These are phyloP conservation scores for Colletotrichum lupini DNA, from an alignment of 2,329 filamentous ascomycete genomes.

Conservation along the genomic window DNA sequence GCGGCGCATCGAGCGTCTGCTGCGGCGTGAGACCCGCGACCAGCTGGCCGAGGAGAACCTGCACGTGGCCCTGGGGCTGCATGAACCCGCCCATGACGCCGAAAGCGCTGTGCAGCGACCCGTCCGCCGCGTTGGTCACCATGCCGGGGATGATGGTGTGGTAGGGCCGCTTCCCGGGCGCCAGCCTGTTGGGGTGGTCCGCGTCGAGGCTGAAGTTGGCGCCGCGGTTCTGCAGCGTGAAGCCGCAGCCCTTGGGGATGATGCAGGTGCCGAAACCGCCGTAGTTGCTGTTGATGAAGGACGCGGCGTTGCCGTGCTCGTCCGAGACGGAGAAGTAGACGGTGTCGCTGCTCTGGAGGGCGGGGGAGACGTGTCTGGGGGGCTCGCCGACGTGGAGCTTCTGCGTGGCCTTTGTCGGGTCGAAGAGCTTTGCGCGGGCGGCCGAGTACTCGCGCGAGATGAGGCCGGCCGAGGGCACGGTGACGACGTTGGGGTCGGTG, in stretches of 20 bases:
- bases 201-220: slow-evolving; percentile 82
- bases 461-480: slow-evolving; percentile 77
- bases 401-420: slow-evolving; percentile 68
- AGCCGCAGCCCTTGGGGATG: slow-evolving; percentile 86
- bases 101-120: slow-evolving; percentile 84
- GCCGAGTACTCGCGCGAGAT: slow-evolving; percentile 81
- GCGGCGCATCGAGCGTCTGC: slow-evolving; percentile 87
- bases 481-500: slow-evolving; percentile 79
- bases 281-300: slow-evolving; percentile 97
- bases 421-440: slow-evolving; percentile 71
- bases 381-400: slow-evolving; percentile 73
- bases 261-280: slow-evolving; percentile 89
- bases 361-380: slow-evolving; percentile 67
- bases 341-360: slow-evolving; percentile 87
- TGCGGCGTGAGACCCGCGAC: slow-evolving; percentile 86
- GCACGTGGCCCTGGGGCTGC: slow-evolving; percentile 96
- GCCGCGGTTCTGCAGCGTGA: slow-evolving; percentile 93
- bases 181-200: slow-evolving; percentile 82
- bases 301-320: slow-evolving; percentile 85
- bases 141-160: slow-evolving; percentile 98
- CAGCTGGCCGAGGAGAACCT: slow-evolving; percentile 90
- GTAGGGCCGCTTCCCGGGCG: slow-evolving; percentile 88
- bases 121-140: slow-evolving; percentile 81
- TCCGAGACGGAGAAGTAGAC: slow-evolving; percentile 94
- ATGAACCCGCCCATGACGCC: slow-evolving; percentile 99